These are phyloP conservation scores for Annulohypoxylon moriforme DNA, from an alignment of 495 filamentous ascomycete species.

Conservation along the genomic window DNA sequence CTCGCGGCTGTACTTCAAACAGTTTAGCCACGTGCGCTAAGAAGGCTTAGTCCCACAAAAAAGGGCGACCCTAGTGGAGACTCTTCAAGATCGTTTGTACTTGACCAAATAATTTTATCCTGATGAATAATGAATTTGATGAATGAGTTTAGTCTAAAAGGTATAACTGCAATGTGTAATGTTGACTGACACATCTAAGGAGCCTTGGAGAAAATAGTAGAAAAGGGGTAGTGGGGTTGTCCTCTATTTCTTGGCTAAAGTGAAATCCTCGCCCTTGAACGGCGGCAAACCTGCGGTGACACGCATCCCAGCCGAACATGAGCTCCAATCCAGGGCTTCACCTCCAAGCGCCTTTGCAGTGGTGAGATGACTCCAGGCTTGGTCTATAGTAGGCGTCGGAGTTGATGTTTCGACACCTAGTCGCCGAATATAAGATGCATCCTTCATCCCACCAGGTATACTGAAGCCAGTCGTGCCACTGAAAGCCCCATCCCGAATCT, in stretches of 20 bases:
- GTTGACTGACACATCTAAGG: too few species aligned
- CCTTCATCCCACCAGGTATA: conserved; percentile 21
- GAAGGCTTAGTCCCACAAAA: neutral
- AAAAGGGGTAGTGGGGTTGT: neutral
- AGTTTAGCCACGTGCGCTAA: neutral
- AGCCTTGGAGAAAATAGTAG: neutral
- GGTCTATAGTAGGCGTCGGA: conserved; percentile 20
- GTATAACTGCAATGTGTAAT: too few species aligned
- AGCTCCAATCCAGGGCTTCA: conserved; percentile 19
- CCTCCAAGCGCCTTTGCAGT: conserved; percentile 17
- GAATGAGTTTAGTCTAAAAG: too few species aligned
- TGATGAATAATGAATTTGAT: too few species aligned
- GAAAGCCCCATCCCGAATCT: conserved; percentile 5
- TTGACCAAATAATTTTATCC: too few species aligned
- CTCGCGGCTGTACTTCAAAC: neutral
- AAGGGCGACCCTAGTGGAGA: neutral
- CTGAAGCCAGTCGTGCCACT: conserved; percentile 2
- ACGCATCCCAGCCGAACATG: conserved; percentile 23
- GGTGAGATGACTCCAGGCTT: conserved; percentile 19
- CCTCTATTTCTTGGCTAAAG: neutral
- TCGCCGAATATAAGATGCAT: conserved; percentile 19
- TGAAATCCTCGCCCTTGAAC: conserved; percentile 18
- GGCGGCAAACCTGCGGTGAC: conserved; percentile 21
- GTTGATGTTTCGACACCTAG: conserved; percentile 22
- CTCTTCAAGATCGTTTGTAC: too few species aligned